A percentile compares a stretch with the other conserved stretches of the same genome.
Evolutionary conservation across 1,284 basidiomycete species (phyloP).

Genomic region (Phlebopus sp.): DNA sequence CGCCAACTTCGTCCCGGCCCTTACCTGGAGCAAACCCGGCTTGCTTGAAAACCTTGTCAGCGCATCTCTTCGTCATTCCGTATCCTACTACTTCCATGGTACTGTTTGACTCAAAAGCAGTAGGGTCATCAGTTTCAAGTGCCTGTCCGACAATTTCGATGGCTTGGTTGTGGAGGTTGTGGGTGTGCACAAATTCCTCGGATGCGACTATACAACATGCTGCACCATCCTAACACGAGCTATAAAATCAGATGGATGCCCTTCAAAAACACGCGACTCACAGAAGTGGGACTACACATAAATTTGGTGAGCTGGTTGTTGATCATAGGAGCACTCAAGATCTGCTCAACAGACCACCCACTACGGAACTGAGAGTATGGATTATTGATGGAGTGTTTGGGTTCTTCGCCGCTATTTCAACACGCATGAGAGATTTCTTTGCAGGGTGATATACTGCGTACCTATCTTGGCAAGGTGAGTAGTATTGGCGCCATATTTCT

Average conservation of each 20-base stretch:
- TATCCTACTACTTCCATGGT: constrained; percentile 78
- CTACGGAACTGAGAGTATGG: constrained; percentile 85
- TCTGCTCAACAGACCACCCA: constrained; percentile 71
- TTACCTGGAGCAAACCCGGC: constrained; percentile 66
- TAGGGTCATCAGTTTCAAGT: constrained; percentile 62
- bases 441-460: constrained; percentile 24
- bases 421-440: not conserved
- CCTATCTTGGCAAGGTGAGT: constrained; percentile 77
- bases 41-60: constrained; percentile 69
- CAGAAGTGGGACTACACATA: constrained; percentile 87
- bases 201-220: constrained; percentile 77
- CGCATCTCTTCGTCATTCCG: constrained; percentile 68
- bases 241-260: constrained; percentile 2
- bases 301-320: constrained; percentile 76
- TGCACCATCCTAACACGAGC: constrained; percentile 58
- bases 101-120: constrained; percentile 61
- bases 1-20: constrained; percentile 75
- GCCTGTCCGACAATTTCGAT: constrained; percentile 73
- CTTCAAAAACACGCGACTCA: constrained; percentile 24
- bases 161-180: constrained; percentile 81
- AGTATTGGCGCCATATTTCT: constrained; percentile 68
- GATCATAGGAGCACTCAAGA: constrained; percentile 64
- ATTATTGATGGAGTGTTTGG: constrained; percentile 78
- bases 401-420: constrained; percentile 70
- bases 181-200: constrained; percentile 76